Percentiles rank a stretch among this genome's conserved stretches.
Conservation (phyloP, 2,329 filamentous ascomycete genomes). For the Neopestalotiopsis clavispora region DNA sequence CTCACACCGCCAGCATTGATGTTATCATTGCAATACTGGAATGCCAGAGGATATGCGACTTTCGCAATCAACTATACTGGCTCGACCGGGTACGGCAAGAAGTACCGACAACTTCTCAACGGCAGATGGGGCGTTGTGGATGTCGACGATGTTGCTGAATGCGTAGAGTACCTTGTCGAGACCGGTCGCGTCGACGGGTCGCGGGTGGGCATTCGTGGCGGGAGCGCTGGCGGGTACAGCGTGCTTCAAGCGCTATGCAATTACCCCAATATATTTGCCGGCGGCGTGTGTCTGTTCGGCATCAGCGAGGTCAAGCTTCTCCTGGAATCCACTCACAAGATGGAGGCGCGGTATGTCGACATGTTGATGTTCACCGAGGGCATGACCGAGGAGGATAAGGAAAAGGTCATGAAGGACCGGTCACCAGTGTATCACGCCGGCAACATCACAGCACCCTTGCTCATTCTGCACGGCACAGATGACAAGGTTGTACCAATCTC, state of each 20-base stretch:
- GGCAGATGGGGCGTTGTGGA: constrained; percentile 57
- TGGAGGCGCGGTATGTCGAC: constrained; percentile 58
- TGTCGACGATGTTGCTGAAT: constrained; percentile 53
- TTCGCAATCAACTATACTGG: constrained; percentile 57
- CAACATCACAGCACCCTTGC: constrained; percentile 53
- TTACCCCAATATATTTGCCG: constrained; percentile 52
- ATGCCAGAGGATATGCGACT: constrained; percentile 57
- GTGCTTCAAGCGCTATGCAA: constrained; percentile 53
- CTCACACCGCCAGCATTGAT: constrained; percentile 47
- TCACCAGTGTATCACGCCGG: constrained; percentile 54
- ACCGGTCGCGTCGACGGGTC: constrained; percentile 40
- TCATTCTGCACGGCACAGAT: constrained; percentile 60
- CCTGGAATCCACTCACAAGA: constrained; percentile 56
- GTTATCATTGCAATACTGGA: constrained; percentile 55
- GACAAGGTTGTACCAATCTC: constrained; percentile 64
- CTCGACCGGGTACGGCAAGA: constrained; percentile 54
- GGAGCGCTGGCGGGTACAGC: constrained; percentile 59
- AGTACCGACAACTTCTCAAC: constrained; percentile 54
- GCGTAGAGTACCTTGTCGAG: constrained; percentile 45
- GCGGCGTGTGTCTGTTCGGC: constrained; percentile 54
- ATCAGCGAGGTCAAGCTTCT: constrained; percentile 55
- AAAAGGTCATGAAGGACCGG: constrained; percentile 47
- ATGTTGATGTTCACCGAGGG: constrained; percentile 44
- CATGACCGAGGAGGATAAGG: constrained; percentile 42
- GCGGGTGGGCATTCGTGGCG: constrained; percentile 53